Evolutionary conservation across 23 red algal genomes (phyloP).

Genomic region (Cyanidium caldarium): DNA sequence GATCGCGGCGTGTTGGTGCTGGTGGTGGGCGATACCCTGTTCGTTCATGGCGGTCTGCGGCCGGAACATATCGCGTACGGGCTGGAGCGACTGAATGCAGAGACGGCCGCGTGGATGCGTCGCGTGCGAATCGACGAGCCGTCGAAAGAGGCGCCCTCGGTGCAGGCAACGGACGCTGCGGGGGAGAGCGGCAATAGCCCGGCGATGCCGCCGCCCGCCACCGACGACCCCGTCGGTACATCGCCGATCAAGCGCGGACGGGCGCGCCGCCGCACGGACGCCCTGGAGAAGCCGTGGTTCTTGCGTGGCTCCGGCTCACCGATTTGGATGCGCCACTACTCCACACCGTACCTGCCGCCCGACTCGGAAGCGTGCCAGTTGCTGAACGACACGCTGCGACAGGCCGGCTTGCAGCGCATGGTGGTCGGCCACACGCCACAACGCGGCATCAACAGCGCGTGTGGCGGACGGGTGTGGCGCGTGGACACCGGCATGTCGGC

Average conservation of each 20-base stretch:
- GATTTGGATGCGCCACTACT: slow-evolving; percentile 86
- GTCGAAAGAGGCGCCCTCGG: background rate
- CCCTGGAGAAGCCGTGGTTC: slow-evolving; percentile 25
- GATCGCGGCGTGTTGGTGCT: slow-evolving; percentile 40
- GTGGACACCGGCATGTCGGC: slow-evolving; percentile 90
- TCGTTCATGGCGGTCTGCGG: slow-evolving; percentile 88
- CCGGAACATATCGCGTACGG: slow-evolving; percentile 42
- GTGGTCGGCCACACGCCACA: slow-evolving; percentile 95
- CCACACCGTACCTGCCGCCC: slow-evolving; percentile 9
- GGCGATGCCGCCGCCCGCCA: background rate
- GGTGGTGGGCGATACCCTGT: slow-evolving; percentile 73
- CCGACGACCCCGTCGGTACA: background rate
- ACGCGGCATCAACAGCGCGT: slow-evolving; percentile 65
- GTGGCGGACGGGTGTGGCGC: slow-evolving; percentile 79
- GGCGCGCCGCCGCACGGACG: background rate
- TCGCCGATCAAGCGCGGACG: background rate
- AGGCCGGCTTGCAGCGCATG: slow-evolving; percentile 61
- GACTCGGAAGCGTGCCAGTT: slow-evolving; percentile 24
- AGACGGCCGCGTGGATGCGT: slow-evolving; percentile 2
- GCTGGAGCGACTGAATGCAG: slow-evolving; percentile 4
- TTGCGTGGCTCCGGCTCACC: slow-evolving; percentile 39
- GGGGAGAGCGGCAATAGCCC: background rate
- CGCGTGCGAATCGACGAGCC: no score
- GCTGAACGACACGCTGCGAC: slow-evolving; percentile 48
- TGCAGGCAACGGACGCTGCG: background rate